A percentile compares a stretch with the other conserved stretches of the same genome.
Conservation (phyloP, 441 rosid species). For the Pelargonium exstipulatum region DNA sequence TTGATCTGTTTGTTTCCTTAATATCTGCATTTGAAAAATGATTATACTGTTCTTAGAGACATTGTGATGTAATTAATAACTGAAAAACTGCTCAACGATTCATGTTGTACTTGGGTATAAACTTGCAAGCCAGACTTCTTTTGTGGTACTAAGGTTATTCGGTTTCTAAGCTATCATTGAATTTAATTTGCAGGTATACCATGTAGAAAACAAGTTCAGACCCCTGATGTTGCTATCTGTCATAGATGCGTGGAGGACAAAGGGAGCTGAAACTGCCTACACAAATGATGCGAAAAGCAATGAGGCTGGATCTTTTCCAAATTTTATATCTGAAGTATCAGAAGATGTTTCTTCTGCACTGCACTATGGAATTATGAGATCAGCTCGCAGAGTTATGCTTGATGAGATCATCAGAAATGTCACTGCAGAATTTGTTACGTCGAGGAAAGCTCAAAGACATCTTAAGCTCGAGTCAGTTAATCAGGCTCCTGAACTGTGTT, state of each 20-base stretch:
- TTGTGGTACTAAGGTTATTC: background rate
- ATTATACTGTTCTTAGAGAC: background rate
- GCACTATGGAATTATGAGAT: slow-evolving; percentile 70
- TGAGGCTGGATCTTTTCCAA: slow-evolving; percentile 31
- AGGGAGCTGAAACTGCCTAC: slow-evolving; percentile 24
- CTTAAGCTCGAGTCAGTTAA: slow-evolving; percentile 33
- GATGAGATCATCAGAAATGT: slow-evolving; percentile 70
- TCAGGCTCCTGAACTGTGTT: slow-evolving; percentile 29
- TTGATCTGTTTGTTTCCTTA: background rate
- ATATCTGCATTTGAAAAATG: background rate
- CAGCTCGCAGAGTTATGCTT: slow-evolving; percentile 67
- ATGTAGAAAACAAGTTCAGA: slow-evolving; percentile 47
- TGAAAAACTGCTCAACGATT: background rate
- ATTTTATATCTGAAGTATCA: slow-evolving; percentile 51
- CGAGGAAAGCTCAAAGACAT: slow-evolving; percentile 46
- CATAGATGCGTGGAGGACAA: slow-evolving; percentile 46
- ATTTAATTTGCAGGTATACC: slow-evolving; percentile 55
- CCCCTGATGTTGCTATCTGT: slow-evolving; percentile 51
- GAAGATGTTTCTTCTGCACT: slow-evolving; percentile 71
- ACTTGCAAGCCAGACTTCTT: background rate
- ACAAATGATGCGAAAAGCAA: slow-evolving; percentile 28
- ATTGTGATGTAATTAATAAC: background rate
- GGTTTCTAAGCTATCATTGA: slow-evolving; percentile 6
- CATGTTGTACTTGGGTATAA: background rate
- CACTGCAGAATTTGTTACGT: slow-evolving; percentile 46